Base-by-base conservation (phyloP, 495 filamentous ascomycete species). In the Podospora conica region DNA sequence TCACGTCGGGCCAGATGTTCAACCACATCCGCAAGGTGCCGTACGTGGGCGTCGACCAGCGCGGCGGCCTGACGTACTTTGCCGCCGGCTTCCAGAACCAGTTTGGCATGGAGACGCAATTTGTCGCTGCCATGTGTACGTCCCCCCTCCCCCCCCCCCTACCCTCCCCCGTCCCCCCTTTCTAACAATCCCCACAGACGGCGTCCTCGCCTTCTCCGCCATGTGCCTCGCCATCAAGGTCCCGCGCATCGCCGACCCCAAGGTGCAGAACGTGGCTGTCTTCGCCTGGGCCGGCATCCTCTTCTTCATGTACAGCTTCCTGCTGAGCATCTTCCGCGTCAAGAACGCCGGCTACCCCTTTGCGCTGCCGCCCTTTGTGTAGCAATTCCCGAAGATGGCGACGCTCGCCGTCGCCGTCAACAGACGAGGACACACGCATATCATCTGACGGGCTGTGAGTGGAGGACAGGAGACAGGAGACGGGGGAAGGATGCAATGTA, bases 1-100 rank as follows among this genome's bases (percentile, higher is more conserved):
- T 99, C 80, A 98, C 91, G 33, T 92, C 88, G 68, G 95, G 96
- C 15, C 93, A 98, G 75, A 98, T 99, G 95, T 99, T 93, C 84
- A 98, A 98, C 78, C 95, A 98, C 70, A 99, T 99, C 74, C 85
- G 95, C 63, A 93, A 93, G 73, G 92, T 95, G 0, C 94, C 95
- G n/a, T 99, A 99, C 73, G 91, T 98, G 57, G 86, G 87, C 40
- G 91, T 88, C 22, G 89, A 98, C 77, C 92, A 91, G 6, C 85
- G 83, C 56, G 96, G 96, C 9, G 93, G 92, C 2, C 85, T 98
- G 53, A 90, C 80, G 73, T 99, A 98, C 76, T 94, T 98, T 76
- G 95, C 96, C 3, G 86, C 86, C 56, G 95, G 95, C 1, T 99
- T 98, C 74, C 92, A 92, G 72, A 98, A 89, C 73, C 95, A 99